phyloP scores from a whole-genome alignment of 1,139 yeast genomes.

The Geotrichum klebahnii region DNA sequence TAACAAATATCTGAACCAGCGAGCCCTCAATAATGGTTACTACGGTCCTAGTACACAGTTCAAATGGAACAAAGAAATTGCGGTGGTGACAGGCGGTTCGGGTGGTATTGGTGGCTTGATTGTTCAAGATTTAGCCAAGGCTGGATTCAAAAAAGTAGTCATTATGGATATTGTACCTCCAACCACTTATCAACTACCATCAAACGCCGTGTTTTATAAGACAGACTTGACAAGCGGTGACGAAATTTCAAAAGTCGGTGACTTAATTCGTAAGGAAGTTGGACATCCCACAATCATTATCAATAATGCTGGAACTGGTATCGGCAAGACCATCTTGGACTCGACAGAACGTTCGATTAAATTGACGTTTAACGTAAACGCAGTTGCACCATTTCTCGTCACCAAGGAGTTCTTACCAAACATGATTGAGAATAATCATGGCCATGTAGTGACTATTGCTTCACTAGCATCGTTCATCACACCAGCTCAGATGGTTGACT shows the following conservation, averaged over 20 bases:
- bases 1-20: conserved; percentile 15
- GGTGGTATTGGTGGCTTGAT: conserved; percentile 20
- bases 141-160: conserved; percentile 15
- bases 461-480: conserved; percentile 71
- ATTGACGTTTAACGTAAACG: conserved; percentile 53
- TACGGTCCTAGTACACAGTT: conserved; percentile 6
- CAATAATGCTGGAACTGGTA: conserved; percentile 69
- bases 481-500: conserved; percentile 62
- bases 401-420: conserved; percentile 61
- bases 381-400: conserved; percentile 60
- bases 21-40: conserved; percentile 16
- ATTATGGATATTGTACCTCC: conserved; percentile 19
- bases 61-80: conserved; percentile 16
- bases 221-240: conserved; percentile 44
- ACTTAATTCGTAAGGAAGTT: conserved; percentile 40
- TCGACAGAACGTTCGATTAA: conserved; percentile 54
- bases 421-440: conserved; percentile 53
- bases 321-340: conserved; percentile 52
- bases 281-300: conserved; percentile 58
- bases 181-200: conserved; percentile 1
- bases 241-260: conserved; percentile 40
- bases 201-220: conserved; percentile 17
- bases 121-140: conserved; percentile 15
- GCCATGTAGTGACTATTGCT: conserved; percentile 68
- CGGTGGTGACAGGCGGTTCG: conserved; percentile 23